These are phyloP conservation scores for Kuraishia cidri DNA, from an alignment of 805 yeast species.

Conservation along the genomic window DNA sequence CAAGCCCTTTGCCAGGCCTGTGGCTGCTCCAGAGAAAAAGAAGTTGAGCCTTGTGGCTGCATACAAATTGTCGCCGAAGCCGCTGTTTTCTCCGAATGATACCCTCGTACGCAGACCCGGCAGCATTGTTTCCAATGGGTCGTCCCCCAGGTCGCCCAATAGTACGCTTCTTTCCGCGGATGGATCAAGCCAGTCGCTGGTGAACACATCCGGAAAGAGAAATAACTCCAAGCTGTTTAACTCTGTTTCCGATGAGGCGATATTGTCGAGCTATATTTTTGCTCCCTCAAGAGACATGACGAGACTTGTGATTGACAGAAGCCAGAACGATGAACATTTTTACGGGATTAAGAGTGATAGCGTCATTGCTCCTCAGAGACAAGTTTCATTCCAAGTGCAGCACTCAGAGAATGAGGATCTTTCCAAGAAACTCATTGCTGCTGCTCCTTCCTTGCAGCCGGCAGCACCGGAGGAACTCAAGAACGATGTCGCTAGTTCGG, in stretches of 20 bases:
- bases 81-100: conserved; percentile 29
- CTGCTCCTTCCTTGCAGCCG: too few species aligned
- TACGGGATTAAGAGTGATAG: conserved; percentile 4
- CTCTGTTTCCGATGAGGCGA: conserved; percentile 53
- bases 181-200: too few species aligned
- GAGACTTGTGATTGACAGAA: conserved; percentile 38
- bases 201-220: too few species aligned
- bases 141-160: conserved; percentile 1
- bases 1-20: too few species aligned
- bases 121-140: too few species aligned
- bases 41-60: conserved; percentile 51
- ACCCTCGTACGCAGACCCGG: conserved; percentile 2
- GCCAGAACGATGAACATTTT: conserved; percentile 5
- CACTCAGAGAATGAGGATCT: conserved; percentile 1
- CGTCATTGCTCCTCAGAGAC: conserved; percentile 15
- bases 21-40: conserved; percentile 25
- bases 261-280: conserved; percentile 63
- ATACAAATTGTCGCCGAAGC: conserved; percentile 57
- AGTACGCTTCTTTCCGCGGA: background rate
- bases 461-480: background rate
- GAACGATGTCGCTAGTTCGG: background rate
- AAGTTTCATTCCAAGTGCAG: conserved; percentile 21
- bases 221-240: conserved; percentile 24
- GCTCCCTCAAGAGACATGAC: conserved; percentile 50
- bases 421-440: too few species aligned